A percentile compares a stretch with the other conserved stretches of the same genome.
Conservation (phyloP, 768 basidiomycete genomes). For the Suillus fuscotomentosus region DNA sequence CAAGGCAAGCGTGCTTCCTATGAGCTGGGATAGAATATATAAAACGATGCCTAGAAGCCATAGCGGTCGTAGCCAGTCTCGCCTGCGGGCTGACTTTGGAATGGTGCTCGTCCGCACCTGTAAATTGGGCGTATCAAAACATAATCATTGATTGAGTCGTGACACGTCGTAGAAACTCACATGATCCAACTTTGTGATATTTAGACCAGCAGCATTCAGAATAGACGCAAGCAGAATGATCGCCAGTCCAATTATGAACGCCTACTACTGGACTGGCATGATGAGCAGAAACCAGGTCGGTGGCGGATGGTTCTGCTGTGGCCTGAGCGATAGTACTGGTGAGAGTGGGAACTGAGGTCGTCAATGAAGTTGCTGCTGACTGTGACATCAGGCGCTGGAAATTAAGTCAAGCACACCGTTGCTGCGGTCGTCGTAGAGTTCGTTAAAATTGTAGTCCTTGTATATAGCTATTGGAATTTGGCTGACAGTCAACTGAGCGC, state of each 20-base stretch:
- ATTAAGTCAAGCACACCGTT: neutral
- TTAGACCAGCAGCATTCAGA: slow-evolving; percentile 91
- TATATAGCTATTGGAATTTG: neutral
- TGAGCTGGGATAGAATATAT: slow-evolving; percentile 90
- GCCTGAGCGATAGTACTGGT: slow-evolving; percentile 15
- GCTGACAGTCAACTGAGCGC: neutral
- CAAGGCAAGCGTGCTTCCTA: slow-evolving; percentile 84
- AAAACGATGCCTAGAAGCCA: slow-evolving; percentile 92
- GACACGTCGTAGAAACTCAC: slow-evolving; percentile 37
- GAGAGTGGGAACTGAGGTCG: slow-evolving; percentile 12
- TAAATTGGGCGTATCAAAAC: slow-evolving; percentile 3
- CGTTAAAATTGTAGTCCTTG: neutral
- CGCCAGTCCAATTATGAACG: slow-evolving; percentile 81
- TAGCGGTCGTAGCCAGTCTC: slow-evolving; percentile 80
- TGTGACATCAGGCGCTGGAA: slow-evolving; percentile 18
- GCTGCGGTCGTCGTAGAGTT: neutral
- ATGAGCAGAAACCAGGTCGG: slow-evolving; percentile 30
- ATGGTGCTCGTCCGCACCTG: slow-evolving; percentile 72
- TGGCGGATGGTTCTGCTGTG: slow-evolving; percentile 14
- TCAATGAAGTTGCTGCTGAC: slow-evolving; percentile 5
- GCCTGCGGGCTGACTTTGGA: slow-evolving; percentile 71
- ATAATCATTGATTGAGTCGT: neutral
- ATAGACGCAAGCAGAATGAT: slow-evolving; percentile 84
- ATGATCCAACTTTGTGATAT: slow-evolving; percentile 93
- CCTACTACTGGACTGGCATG: slow-evolving; percentile 57